Evolutionary conservation across 2,329 filamentous ascomycete species (phyloP).

Genomic region (Daldinia eschscholtzii): DNA sequence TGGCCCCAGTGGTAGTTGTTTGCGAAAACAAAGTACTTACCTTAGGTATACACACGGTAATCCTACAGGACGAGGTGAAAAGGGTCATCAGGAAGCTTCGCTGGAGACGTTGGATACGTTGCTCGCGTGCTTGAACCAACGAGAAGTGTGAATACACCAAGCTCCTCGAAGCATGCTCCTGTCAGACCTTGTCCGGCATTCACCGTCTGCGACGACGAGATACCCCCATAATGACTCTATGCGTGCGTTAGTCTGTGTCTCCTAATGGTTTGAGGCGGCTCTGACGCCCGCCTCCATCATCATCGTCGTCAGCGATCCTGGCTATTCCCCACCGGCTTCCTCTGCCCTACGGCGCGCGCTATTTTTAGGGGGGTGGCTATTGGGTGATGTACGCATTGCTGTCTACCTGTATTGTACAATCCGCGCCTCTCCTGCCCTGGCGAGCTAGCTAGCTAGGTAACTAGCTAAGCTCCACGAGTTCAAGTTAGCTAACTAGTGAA

Average conservation of each 20-base stretch:
- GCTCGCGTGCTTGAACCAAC: neutral
- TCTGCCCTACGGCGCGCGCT: slow-evolving; percentile 31
- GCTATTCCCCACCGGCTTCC: neutral
- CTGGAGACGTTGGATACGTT: neutral
- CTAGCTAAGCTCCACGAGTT: neutral
- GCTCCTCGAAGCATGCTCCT: slow-evolving; percentile 3
- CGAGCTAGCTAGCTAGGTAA: neutral
- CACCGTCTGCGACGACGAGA: slow-evolving; percentile 3
- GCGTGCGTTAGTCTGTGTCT: slow-evolving; percentile 2
- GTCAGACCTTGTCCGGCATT: neutral
- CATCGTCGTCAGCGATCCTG: neutral
- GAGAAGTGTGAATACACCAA: neutral
- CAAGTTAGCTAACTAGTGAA: neutral
- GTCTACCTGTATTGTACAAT: neutral
- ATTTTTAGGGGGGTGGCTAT: slow-evolving; percentile 27
- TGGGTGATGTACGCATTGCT: neutral
- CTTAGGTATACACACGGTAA: neutral
- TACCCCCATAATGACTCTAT: neutral
- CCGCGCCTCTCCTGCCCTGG: neutral
- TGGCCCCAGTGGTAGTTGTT: slow-evolving; percentile 4
- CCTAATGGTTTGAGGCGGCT: slow-evolving; percentile 7
- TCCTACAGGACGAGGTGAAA: slow-evolving; percentile 1
- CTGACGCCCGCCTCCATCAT: neutral
- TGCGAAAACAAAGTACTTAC: too few species aligned
- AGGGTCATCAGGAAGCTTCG: slow-evolving; percentile 3